Evolutionary conservation across 2,329 filamentous ascomycete genomes (phyloP).

Genomic region (Cladophialophora yegresii): DNA sequence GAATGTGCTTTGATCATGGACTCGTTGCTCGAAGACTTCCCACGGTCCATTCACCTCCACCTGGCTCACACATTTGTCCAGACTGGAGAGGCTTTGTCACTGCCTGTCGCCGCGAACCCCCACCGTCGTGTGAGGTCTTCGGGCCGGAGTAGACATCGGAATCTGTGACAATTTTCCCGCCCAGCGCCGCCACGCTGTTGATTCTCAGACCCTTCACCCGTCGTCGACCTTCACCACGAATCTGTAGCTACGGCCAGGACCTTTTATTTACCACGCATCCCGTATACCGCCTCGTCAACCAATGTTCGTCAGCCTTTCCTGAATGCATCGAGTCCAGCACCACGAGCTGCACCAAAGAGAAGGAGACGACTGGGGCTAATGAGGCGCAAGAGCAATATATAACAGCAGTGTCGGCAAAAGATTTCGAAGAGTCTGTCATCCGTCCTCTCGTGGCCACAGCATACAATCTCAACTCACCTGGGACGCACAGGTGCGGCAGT

Average conservation of each 20-base stretch:
- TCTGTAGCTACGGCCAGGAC: background rate
- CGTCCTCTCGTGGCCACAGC: slow-evolving; percentile 9
- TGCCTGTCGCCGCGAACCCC: background rate
- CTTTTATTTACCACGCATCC: background rate
- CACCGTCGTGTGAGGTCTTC: background rate
- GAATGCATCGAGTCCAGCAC: slow-evolving; percentile 32
- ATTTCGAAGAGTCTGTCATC: slow-evolving; percentile 33
- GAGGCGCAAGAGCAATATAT: slow-evolving; percentile 1
- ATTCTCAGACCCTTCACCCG: background rate
- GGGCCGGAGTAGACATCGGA: background rate
- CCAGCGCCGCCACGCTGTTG: background rate
- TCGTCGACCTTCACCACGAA: background rate
- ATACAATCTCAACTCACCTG: background rate
- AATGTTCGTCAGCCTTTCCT: slow-evolving; percentile 11
- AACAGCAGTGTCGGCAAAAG: background rate
- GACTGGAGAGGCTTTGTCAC: background rate
- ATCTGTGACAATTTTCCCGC: background rate
- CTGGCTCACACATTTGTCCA: background rate
- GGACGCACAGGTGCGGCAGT: background rate
- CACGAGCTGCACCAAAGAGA: slow-evolving; percentile 30
- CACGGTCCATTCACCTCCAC: background rate
- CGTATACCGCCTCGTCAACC: background rate
- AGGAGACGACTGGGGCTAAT: slow-evolving; percentile 34
- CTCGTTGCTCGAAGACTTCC: background rate
- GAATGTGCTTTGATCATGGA: background rate